These are phyloP conservation scores for Trichoderma lentiforme DNA, from an alignment of 2,329 filamentous ascomycete species.

Conservation along the genomic window DNA sequence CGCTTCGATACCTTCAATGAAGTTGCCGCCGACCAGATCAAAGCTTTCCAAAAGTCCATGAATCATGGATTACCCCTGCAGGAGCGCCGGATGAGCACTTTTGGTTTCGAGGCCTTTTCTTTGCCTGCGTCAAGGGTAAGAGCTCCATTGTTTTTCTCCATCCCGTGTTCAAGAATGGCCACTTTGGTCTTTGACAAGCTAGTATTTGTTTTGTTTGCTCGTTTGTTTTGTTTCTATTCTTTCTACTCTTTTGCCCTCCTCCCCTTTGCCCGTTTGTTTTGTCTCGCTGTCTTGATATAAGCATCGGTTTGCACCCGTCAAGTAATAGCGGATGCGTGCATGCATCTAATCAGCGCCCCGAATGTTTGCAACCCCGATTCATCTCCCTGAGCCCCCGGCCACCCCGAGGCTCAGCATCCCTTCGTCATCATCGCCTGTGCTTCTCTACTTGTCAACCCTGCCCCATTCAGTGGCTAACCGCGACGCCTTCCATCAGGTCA, in stretches of 20 bases:
- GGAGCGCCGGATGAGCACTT: constrained; percentile 78
- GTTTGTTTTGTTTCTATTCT: neutral
- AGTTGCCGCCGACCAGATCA: constrained; percentile 61
- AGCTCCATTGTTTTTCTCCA: constrained; percentile 24
- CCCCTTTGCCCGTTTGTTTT: neutral
- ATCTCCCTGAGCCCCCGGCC: neutral
- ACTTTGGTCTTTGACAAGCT: neutral
- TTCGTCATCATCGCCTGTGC: neutral
- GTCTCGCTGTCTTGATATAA: neutral
- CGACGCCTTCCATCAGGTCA: constrained; percentile 43
- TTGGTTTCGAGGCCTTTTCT: constrained; percentile 86
- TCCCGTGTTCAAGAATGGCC: neutral
- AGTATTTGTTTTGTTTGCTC: neutral
- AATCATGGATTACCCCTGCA: constrained; percentile 70
- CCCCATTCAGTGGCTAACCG: constrained; percentile 27
- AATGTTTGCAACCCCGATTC: neutral
- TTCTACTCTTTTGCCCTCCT: neutral
- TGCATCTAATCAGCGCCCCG: neutral
- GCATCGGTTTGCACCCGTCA: neutral
- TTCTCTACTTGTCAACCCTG: neutral
- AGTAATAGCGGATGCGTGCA: neutral
- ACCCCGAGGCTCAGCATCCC: neutral
- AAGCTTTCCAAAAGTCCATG: constrained; percentile 67
- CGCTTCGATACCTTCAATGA: constrained; percentile 36
- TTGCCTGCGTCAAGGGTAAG: constrained; percentile 79